Conservation (phyloP, 352 stramenopile species). For the Globisporangium ultimum region DNA sequence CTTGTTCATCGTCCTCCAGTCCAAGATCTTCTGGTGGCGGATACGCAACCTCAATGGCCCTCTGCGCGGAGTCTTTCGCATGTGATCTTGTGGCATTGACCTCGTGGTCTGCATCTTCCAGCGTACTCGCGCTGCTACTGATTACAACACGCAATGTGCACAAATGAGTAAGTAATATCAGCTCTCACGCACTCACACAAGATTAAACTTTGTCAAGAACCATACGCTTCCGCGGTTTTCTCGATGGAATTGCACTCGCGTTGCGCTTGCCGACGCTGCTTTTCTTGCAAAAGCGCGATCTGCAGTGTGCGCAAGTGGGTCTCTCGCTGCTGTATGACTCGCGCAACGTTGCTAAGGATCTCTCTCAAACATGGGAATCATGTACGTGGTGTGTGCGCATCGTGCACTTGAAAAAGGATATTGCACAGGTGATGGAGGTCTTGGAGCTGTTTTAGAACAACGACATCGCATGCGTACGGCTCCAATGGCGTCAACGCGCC, state of each 20-base stretch:
- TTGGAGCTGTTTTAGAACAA: conserved; percentile 39
- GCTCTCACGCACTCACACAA: not conserved
- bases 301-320: conserved; percentile 56
- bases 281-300: conserved; percentile 42
- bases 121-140: too few species aligned
- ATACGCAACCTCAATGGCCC: not conserved
- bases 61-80: not conserved
- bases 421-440: conserved; percentile 61
- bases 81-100: too few species aligned
- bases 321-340: conserved; percentile 46
- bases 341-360: conserved; percentile 2
- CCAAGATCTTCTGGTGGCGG: not conserved
- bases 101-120: too few species aligned
- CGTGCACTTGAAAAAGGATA: conserved; percentile 35
- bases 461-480: conserved; percentile 32
- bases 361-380: not conserved
- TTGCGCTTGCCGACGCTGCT: not conserved
- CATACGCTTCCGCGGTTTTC: not conserved
- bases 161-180: not conserved
- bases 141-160: too few species aligned
- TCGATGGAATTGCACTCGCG: too few species aligned
- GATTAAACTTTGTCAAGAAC: not conserved
- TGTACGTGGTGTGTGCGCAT: not conserved
- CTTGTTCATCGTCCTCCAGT: conserved; percentile 6
- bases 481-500: conserved; percentile 25